A percentile compares a stretch with the other conserved stretches of the same genome.
These are phyloP conservation scores for Colletotrichum sp. DNA, from an alignment of 2,329 filamentous ascomycete genomes.

Conservation along the genomic window DNA sequence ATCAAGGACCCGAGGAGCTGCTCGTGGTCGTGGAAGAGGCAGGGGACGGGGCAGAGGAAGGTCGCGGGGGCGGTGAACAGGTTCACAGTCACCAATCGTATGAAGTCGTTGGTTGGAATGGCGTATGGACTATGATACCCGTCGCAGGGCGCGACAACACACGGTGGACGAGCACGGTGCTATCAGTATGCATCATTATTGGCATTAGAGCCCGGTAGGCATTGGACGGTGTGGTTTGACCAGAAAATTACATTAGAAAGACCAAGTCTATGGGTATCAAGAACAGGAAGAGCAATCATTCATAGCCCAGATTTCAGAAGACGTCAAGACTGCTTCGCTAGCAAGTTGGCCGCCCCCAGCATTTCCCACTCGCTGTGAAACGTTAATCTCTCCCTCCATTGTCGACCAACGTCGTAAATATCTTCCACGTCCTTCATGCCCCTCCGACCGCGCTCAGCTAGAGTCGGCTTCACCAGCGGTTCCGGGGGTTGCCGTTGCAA, in stretches of 20 bases:
- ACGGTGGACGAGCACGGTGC: not conserved
- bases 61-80: constrained; percentile 1
- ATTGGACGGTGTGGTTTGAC: not conserved
- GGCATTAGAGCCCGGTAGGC: not conserved
- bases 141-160: constrained; percentile 2
- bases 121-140: constrained; percentile 9
- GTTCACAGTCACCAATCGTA: not conserved
- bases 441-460: constrained; percentile 30
- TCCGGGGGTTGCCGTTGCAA: constrained; percentile 43
- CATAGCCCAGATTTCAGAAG: not conserved
- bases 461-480: constrained; percentile 34
- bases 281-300: not conserved
- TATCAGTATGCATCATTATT: not conserved
- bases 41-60: constrained; percentile 30
- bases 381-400: constrained; percentile 43
- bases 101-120: not conserved
- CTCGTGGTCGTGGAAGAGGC: constrained; percentile 38
- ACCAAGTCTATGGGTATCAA: constrained; percentile 17
- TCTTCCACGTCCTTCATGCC: constrained; percentile 38
- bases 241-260: not conserved
- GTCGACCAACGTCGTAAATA: constrained; percentile 37
- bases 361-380: constrained; percentile 51
- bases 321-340: not conserved
- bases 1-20: constrained; percentile 40
- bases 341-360: not conserved